phyloP scores from a whole-genome alignment of 208 protist genomes.

The Leishmania tropica region DNA sequence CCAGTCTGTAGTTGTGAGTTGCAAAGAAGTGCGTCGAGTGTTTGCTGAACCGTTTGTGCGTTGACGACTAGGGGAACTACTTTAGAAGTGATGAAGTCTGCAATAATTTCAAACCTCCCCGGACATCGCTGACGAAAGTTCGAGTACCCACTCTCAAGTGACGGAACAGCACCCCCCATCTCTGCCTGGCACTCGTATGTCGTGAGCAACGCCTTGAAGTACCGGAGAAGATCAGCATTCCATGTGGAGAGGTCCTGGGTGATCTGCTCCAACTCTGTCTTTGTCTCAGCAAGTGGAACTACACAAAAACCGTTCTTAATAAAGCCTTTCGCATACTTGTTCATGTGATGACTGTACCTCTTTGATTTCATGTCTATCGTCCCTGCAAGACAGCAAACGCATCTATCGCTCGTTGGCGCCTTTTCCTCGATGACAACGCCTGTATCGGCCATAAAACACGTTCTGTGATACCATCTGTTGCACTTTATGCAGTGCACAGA shows the following conservation, averaged over 20 bases:
- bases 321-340: conserved; percentile 42
- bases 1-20: not conserved
- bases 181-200: conserved; percentile 45
- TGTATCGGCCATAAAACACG: conserved; percentile 57
- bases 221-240: conserved; percentile 32
- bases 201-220: conserved; percentile 45
- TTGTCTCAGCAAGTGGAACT: conserved; percentile 32
- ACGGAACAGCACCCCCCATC: conserved; percentile 25
- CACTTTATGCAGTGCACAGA: conserved; percentile 28
- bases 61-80: conserved; percentile 44
- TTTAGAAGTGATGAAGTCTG: conserved; percentile 42
- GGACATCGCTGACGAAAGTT: conserved; percentile 70
- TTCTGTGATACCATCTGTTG: conserved; percentile 38
- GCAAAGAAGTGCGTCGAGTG: conserved; percentile 35
- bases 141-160: conserved; percentile 55
- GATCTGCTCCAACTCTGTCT: not conserved
- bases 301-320: conserved; percentile 58
- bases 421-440: conserved; percentile 21
- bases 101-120: conserved; percentile 71
- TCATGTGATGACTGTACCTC: conserved; percentile 15
- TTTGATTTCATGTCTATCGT: conserved; percentile 4
- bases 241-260: conserved; percentile 27
- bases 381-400: conserved; percentile 57
- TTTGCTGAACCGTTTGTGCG: conserved; percentile 38
- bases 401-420: conserved; percentile 8